A percentile compares a stretch with the other conserved stretches of the same genome.
These are phyloP conservation scores for Cystobasidiaceae sp. DNA, from an alignment of 1,284 basidiomycete species.

Conservation along the genomic window DNA sequence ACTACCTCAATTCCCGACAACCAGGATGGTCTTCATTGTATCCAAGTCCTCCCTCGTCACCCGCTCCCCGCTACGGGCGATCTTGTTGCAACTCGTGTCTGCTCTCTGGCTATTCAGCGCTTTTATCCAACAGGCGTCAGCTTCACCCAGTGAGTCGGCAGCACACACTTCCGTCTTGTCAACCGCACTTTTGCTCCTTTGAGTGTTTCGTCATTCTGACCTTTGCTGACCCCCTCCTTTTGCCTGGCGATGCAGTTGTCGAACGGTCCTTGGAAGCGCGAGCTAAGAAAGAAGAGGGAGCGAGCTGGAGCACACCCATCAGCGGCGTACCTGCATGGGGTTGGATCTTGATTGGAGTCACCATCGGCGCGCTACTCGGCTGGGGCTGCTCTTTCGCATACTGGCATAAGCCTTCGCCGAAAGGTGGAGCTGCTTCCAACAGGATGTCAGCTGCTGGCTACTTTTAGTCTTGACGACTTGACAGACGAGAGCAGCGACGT, in stretches of 20 bases:
- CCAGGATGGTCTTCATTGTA: too few species aligned
- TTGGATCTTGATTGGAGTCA: conserved; percentile 13
- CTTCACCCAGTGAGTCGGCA: not conserved
- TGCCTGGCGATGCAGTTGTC: not conserved
- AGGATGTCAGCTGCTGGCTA: not conserved
- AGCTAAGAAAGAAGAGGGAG: conserved; percentile 14
- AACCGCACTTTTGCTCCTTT: not conserved
- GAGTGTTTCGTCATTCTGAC: not conserved
- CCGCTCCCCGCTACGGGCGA: not conserved
- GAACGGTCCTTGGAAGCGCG: not conserved
- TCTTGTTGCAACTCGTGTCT: not conserved
- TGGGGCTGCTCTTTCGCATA: conserved; percentile 14
- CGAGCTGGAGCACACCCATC: not conserved
- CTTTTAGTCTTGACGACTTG: not conserved
- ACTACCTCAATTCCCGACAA: too few species aligned
- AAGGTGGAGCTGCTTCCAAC: not conserved
- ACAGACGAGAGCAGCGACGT: too few species aligned
- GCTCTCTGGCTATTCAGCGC: not conserved
- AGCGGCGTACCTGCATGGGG: conserved; percentile 20
- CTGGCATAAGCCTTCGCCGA: not conserved
- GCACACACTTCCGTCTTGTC: not conserved
- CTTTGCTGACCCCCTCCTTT: not conserved
- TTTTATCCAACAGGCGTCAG: not conserved
- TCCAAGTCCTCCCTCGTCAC: not conserved
- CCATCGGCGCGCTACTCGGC: not conserved